phyloP scores from a whole-genome alignment of 2,329 filamentous ascomycete species.

The Periglandula ipomoeae region DNA sequence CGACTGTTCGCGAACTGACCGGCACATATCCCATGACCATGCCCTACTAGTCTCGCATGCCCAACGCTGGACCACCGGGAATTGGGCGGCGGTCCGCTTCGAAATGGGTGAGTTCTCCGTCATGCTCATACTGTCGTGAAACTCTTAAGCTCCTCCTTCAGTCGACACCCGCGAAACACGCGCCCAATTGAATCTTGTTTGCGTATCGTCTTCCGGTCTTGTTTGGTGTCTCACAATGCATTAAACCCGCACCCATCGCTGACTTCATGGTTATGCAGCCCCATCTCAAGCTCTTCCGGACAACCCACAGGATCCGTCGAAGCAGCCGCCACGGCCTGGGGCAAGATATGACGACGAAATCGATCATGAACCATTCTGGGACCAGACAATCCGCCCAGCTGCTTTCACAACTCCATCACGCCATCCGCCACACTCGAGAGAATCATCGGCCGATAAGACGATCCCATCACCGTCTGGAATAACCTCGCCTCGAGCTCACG shows the following conservation, averaged over 20 bases:
- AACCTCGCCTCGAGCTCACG: conserved; percentile 18
- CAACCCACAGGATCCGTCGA: conserved; percentile 41
- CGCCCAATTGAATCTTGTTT: neutral
- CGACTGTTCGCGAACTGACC: neutral
- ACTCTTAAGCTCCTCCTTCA: neutral
- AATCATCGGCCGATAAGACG: conserved; percentile 49
- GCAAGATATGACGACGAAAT: conserved; percentile 44
- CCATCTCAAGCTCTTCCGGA: conserved; percentile 52
- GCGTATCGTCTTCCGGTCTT: neutral
- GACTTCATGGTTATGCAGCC: conserved; percentile 27
- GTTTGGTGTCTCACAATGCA: conserved; percentile 2
- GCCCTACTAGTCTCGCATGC: conserved; percentile 11
- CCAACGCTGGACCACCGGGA: conserved; percentile 12
- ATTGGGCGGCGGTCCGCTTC: conserved; percentile 15
- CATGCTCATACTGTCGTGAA: conserved; percentile 3
- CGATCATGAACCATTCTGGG: conserved; percentile 41
- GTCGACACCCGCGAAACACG: neutral
- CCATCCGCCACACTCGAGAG: conserved; percentile 43
- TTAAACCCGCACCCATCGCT: conserved; percentile 4
- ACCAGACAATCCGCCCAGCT: conserved; percentile 40
- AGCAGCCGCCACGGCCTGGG: conserved; percentile 41
- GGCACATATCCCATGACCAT: conserved; percentile 2
- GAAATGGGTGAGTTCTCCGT: conserved; percentile 16
- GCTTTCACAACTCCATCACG: conserved; percentile 27
- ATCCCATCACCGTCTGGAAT: conserved; percentile 18